A percentile compares a stretch with the other conserved stretches of the same genome.
Evolutionary conservation across 805 yeast species (phyloP).

Genomic region (Saccharomycopsis javanensis): DNA sequence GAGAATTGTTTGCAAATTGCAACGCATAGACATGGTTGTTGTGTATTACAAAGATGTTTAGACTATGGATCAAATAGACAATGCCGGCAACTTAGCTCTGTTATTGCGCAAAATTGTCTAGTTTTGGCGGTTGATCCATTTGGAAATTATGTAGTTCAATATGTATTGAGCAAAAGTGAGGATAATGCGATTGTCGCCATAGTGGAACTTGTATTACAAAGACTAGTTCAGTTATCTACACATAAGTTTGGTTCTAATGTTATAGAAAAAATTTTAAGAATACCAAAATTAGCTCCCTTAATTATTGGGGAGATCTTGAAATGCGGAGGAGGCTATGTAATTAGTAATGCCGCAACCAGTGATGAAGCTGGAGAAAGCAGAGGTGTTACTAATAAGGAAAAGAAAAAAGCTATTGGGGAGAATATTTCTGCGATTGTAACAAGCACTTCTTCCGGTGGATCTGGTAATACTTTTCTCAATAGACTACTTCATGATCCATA

Average conservation of each 20-base stretch:
- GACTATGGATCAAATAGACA: conserved; percentile 77
- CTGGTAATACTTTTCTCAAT: conserved; percentile 28
- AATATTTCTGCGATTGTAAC: neutral
- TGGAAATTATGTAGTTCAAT: conserved; percentile 95
- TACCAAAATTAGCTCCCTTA: conserved; percentile 34
- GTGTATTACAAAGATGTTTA: conserved; percentile 89
- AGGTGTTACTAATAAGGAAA: neutral
- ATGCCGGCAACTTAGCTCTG: conserved; percentile 52
- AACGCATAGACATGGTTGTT: conserved; percentile 95
- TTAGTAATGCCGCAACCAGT: conserved; percentile 22
- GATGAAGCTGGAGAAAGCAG: conserved; percentile 13
- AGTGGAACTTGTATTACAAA: conserved; percentile 27
- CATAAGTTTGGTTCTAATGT: conserved; percentile 94
- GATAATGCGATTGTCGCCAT: conserved; percentile 27
- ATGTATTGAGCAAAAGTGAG: conserved; percentile 51
- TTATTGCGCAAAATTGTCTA: conserved; percentile 60
- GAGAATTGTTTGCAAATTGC: conserved; percentile 70
- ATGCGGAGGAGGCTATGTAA: conserved; percentile 5
- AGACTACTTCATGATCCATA: conserved; percentile 77
- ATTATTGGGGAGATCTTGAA: conserved; percentile 42
- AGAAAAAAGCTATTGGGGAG: neutral
- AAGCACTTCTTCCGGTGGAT: neutral
- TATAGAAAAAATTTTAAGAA: conserved; percentile 73
- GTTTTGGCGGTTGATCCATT: conserved; percentile 80
- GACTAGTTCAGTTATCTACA: conserved; percentile 45